Conservation (phyloP, 176 grass and related monocot genomes). For the Zea luxurians region DNA sequence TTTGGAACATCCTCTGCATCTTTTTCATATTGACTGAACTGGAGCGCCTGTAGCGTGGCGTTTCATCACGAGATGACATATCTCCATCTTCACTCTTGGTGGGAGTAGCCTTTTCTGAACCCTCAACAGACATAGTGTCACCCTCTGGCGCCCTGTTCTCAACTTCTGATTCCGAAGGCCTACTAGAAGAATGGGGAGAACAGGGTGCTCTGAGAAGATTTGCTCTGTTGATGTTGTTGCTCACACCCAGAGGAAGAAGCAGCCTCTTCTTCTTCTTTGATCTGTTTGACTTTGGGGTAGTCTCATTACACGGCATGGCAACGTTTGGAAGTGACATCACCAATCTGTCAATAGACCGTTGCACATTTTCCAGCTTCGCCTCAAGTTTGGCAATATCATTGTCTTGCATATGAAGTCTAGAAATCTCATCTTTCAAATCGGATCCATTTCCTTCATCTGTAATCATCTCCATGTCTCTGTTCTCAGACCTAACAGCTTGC, state of each 20-base stretch:
- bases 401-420: slow-evolving; percentile 81
- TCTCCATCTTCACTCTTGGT: slow-evolving; percentile 79
- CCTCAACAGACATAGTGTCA: slow-evolving; percentile 48
- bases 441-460: slow-evolving; percentile 49
- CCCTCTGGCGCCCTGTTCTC: slow-evolving; percentile 75
- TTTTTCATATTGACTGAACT: slow-evolving; percentile 98
- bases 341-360: slow-evolving; percentile 82
- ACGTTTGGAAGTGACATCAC: slow-evolving; percentile 91
- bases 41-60: slow-evolving; percentile 68
- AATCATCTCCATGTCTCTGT: slow-evolving; percentile 60
- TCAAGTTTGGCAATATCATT: slow-evolving; percentile 90
- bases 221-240: slow-evolving; percentile 57
- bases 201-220: slow-evolving; percentile 69
- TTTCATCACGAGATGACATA: slow-evolving; percentile 73
- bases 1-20: slow-evolving; percentile 96
- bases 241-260: slow-evolving; percentile 73
- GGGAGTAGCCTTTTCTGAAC: slow-evolving; percentile 60
- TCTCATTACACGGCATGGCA: slow-evolving; percentile 38
- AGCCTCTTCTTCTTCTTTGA: slow-evolving; percentile 76
- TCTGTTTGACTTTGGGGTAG: slow-evolving; percentile 57
- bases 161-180: slow-evolving; percentile 57
- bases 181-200: slow-evolving; percentile 66
- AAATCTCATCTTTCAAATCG: slow-evolving; percentile 89
- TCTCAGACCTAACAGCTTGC: slow-evolving; percentile 55
- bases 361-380: slow-evolving; percentile 84